phyloP scores from a whole-genome alignment of 768 basidiomycete genomes.

The Boletus subparvulus region DNA sequence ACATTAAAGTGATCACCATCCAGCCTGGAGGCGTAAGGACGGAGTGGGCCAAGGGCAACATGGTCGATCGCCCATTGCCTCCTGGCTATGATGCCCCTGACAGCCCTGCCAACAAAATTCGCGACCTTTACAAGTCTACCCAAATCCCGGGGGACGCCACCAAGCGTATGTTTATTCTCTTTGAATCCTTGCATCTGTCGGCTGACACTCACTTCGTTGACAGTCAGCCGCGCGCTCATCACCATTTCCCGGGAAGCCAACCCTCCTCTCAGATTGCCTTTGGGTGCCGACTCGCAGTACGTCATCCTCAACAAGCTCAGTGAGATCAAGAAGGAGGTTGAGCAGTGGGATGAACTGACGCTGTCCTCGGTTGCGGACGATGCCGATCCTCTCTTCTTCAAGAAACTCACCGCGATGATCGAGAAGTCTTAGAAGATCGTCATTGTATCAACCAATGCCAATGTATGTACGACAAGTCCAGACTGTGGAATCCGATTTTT shows the following conservation, averaged over 20 bases:
- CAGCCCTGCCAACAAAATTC: conserved; percentile 16
- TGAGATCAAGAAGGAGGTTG: conserved; percentile 16
- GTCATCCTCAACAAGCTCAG: conserved; percentile 14
- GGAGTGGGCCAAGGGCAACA: conserved; percentile 20
- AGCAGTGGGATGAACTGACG: conserved; percentile 13
- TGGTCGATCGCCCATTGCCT: conserved; percentile 16
- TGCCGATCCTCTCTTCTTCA: conserved; percentile 14
- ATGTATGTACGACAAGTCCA: neutral
- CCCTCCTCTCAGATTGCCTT: conserved; percentile 21
- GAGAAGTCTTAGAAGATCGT: neutral
- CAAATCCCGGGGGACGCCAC: neutral
- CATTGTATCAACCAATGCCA: neutral
- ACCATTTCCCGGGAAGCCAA: conserved; percentile 17
- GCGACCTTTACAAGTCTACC: neutral
- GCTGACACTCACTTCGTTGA: neutral
- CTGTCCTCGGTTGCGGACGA: conserved; percentile 23
- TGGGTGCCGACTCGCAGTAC: conserved; percentile 21
- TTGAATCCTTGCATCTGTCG: neutral
- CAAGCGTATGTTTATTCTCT: conserved; percentile 9
- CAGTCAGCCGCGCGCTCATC: conserved; percentile 19
- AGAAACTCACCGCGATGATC: neutral
- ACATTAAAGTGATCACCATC: conserved; percentile 24
- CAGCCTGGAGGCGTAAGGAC: conserved; percentile 24
- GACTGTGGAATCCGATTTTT: neutral
- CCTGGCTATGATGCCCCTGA: conserved; percentile 16